Conservation (phyloP, 2,329 filamentous ascomycete genomes). For the Venturia effusa region DNA sequence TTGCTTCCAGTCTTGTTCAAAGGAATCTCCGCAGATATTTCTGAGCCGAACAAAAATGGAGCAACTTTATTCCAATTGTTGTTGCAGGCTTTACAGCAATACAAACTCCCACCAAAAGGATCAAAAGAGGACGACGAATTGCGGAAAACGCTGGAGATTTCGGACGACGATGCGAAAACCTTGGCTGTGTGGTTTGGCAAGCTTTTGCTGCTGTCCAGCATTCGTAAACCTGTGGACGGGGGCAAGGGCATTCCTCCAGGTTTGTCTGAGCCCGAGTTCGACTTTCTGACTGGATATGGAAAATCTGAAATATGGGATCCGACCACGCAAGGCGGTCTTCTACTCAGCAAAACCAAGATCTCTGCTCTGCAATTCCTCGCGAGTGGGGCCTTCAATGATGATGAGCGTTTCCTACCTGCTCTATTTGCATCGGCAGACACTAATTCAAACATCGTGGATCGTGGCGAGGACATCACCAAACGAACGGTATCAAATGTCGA, state of each 20-base stretch:
- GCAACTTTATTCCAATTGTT: slow-evolving; percentile 73
- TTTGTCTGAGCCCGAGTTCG: slow-evolving; percentile 53
- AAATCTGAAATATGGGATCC: slow-evolving; percentile 62
- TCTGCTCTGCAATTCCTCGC: slow-evolving; percentile 61
- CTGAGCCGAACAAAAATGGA: slow-evolving; percentile 42
- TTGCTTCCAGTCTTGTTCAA: slow-evolving; percentile 36
- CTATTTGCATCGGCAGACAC: slow-evolving; percentile 73
- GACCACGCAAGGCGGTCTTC: slow-evolving; percentile 47
- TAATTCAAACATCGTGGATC: slow-evolving; percentile 69
- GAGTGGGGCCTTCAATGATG: slow-evolving; percentile 75
- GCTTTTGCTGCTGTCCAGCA: slow-evolving; percentile 54
- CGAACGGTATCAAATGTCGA: slow-evolving; percentile 56
- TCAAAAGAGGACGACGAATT: slow-evolving; percentile 66
- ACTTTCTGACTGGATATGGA: slow-evolving; percentile 55
- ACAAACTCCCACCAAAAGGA: slow-evolving; percentile 63
- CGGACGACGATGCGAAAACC: slow-evolving; percentile 60
- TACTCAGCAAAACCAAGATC: slow-evolving; percentile 58
- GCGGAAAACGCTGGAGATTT: slow-evolving; percentile 54
- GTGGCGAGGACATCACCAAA: slow-evolving; percentile 86
- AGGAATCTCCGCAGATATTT: slow-evolving; percentile 52
- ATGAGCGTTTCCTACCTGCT: slow-evolving; percentile 73
- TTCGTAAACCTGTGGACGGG: slow-evolving; percentile 31
- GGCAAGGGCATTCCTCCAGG: slow-evolving; percentile 42
- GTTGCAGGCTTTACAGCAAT: slow-evolving; percentile 61
- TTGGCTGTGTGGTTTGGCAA: slow-evolving; percentile 67